These are phyloP conservation scores for Ogataea nakhonphanomensis DNA, from an alignment of 805 yeast species.

Conservation along the genomic window DNA sequence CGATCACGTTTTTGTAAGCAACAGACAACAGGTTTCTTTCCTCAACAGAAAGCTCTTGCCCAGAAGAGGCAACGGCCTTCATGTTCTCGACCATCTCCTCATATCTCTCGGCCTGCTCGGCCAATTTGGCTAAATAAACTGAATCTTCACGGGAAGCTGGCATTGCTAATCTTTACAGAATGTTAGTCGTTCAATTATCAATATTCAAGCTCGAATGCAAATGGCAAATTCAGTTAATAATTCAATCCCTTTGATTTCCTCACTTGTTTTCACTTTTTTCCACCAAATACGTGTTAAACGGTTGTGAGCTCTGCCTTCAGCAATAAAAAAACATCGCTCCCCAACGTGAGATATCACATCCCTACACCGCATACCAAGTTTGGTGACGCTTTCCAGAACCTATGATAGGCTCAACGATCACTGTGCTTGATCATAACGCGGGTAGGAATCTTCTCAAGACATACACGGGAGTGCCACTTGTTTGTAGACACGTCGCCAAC, in stretches of 20 bases:
- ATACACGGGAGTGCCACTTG: too few relatives aligned
- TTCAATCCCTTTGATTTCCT: conserved; percentile 7
- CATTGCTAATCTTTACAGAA: conserved; percentile 37
- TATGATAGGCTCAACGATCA: neutral
- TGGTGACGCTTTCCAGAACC: conserved; percentile 1
- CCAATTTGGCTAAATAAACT: conserved; percentile 95
- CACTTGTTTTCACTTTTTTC: conserved; percentile 13
- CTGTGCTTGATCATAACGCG: neutral
- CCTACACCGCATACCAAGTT: conserved; percentile 5
- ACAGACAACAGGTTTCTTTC: conserved; percentile 96
- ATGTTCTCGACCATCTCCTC: conserved; percentile 99
- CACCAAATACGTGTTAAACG: conserved; percentile 11
- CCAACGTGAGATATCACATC: conserved; percentile 3
- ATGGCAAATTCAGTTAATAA: conserved; percentile 1
- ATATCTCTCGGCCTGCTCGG: conserved; percentile 99
- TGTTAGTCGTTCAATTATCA: conserved; percentile 8
- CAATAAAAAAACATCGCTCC: conserved; percentile 13
- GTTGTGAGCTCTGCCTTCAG: conserved; percentile 13
- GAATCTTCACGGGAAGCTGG: conserved; percentile 94
- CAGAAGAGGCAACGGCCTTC: conserved; percentile 95
- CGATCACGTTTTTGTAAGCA: conserved; percentile 97
- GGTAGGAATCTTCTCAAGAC: too few relatives aligned
- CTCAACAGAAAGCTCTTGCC: conserved; percentile 93
- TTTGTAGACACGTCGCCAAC: too few relatives aligned
- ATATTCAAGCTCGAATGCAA: neutral